Evolutionary conservation across 768 basidiomycete species (phyloP), one percentile per base, ranked within the genome.

Genomic region (Thelephora ganbajun): DNA sequence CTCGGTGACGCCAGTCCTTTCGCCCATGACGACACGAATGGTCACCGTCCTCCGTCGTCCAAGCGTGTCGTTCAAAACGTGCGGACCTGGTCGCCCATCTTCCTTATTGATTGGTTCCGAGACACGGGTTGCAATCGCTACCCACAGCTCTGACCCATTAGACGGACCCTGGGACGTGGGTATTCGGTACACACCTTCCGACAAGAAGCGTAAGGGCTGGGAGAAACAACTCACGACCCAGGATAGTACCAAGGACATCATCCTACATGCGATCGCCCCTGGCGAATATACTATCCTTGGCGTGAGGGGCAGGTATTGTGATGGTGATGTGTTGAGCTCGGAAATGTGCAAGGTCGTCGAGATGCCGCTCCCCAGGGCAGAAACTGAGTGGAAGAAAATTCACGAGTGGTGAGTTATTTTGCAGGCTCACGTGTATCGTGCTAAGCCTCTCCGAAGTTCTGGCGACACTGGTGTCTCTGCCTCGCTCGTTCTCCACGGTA

Each of bases 401-500:
- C 87, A 91, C 51, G 90, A 93, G 68, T 92, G 91, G 91, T 88
- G 53, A 54, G 68, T 60, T 20, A 37, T 20, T 5, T 45, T 33
- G 48, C 3, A 45, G 42, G 13, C 36, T 34, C 14, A 26, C 18
- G 26, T 43, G n/a, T 33, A 41, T 36, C 47, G 36, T 20, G 41
- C 36, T 19, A 51, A 41, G 47, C 50, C 11, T 45, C 36, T 35
- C 46, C 39, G 33, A 53, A 90, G 86, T 60, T 88, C 88, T 44
- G 85, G 88, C 1, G 93, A 96, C 56, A 91, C 86, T 14, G 93
- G 94, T 6, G 87, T 94, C 43, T 82, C 82, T 11, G 91, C 87
- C 2, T 79, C 83, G 3, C 76, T 96, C 44, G 74, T 92, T 49
- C 71, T 98, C 44, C 84, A 82, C 44, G 94, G 93, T 13, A 83